Percentiles rank a stretch among this genome's conserved stretches.
Conservation (phyloP, 192 early-diverging fungal species). For the Umbelopsis vinacea region DNA sequence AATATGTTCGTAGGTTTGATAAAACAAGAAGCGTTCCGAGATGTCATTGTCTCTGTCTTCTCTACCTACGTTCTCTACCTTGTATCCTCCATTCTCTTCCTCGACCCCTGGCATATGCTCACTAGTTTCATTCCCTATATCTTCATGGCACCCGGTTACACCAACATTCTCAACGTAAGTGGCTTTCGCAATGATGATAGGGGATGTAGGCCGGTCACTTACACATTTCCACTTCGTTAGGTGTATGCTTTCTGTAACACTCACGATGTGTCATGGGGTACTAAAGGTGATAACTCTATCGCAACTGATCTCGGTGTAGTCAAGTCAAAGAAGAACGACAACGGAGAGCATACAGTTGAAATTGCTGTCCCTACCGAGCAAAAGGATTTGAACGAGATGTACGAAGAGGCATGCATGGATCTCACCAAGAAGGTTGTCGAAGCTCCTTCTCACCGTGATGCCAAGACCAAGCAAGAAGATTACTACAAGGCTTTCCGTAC, state of each 20-base stretch:
- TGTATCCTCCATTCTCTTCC: slow-evolving; percentile 63
- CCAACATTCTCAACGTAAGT: slow-evolving; percentile 83
- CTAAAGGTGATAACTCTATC: slow-evolving; percentile 83
- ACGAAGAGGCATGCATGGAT: slow-evolving; percentile 70
- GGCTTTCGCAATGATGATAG: slow-evolving; percentile 27
- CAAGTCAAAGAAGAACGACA: slow-evolving; percentile 71
- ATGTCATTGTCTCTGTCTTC: slow-evolving; percentile 66
- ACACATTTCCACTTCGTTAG: neutral
- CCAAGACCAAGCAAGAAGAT: slow-evolving; percentile 77
- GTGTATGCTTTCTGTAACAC: slow-evolving; percentile 59
- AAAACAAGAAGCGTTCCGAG: slow-evolving; percentile 65
- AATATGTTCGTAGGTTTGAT: slow-evolving; percentile 59
- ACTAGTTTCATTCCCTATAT: slow-evolving; percentile 74
- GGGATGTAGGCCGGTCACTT: neutral
- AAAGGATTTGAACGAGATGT: slow-evolving; percentile 80
- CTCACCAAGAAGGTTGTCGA: slow-evolving; percentile 53
- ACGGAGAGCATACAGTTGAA: slow-evolving; percentile 71
- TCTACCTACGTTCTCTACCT: slow-evolving; percentile 75
- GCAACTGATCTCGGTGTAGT: slow-evolving; percentile 79
- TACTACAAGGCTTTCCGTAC: slow-evolving; percentile 88
- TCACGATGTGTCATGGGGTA: slow-evolving; percentile 80
- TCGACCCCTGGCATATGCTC: slow-evolving; percentile 83
- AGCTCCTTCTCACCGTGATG: slow-evolving; percentile 61
- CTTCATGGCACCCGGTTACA: slow-evolving; percentile 75
- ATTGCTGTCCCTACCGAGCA: slow-evolving; percentile 79